Evolutionary conservation across 768 basidiomycete species (phyloP).

Genomic region (Butyriboletus loyo): DNA sequence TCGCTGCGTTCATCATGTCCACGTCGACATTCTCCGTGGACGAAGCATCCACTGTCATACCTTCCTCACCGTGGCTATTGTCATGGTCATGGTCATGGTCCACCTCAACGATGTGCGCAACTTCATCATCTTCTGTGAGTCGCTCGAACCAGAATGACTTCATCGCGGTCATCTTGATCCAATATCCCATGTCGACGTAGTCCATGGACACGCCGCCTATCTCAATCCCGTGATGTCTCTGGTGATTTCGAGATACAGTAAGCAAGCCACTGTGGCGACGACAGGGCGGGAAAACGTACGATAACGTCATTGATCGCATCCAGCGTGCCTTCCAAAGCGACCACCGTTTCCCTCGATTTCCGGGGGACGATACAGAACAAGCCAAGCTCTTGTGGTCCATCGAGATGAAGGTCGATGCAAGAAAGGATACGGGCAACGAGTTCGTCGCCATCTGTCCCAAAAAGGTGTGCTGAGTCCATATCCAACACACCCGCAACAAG

Average conservation of each 20-base stretch:
- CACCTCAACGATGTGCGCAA: background rate
- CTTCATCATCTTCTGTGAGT: background rate
- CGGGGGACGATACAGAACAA: slow-evolving; percentile 4
- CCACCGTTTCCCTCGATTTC: slow-evolving; percentile 2
- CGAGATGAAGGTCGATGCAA: slow-evolving; percentile 3
- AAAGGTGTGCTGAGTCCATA: background rate
- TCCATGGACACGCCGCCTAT: background rate
- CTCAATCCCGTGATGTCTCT: slow-evolving; percentile 7
- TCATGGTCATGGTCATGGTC: background rate
- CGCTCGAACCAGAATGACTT: background rate
- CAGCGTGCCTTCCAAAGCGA: slow-evolving; percentile 1
- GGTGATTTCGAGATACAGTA: too few relatives aligned
- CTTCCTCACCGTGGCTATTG: background rate
- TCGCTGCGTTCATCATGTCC: background rate
- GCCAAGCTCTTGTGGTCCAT: slow-evolving; percentile 10
- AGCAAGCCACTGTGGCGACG: background rate
- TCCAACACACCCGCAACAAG: too few relatives aligned
- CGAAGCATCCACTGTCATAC: background rate
- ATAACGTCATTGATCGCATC: background rate
- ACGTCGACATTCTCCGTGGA: background rate
- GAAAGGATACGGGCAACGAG: slow-evolving; percentile 6
- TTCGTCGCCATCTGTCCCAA: slow-evolving; percentile 5
- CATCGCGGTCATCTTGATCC: slow-evolving; percentile 6
- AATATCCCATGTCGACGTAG: slow-evolving; percentile 21
- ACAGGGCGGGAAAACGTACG: slow-evolving; percentile 2